These are phyloP conservation scores for Amaranthus tricolor DNA, from an alignment of 179 eudicot species.

Conservation along the genomic window DNA sequence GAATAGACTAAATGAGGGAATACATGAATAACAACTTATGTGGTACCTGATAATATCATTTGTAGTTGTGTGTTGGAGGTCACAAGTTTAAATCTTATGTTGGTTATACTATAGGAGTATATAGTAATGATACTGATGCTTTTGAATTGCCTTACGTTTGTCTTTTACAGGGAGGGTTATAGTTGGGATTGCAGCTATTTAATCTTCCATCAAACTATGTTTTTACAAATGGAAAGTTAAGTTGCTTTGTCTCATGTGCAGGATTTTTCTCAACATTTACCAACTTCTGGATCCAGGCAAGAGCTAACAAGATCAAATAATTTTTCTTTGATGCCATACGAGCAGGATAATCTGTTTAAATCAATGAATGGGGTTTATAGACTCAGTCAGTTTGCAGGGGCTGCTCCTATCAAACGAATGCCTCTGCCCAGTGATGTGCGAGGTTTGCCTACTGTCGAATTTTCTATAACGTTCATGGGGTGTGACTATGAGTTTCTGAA, in stretches of 20 bases:
- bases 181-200: not conserved
- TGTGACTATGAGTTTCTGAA: not conserved
- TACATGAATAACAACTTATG: not conserved
- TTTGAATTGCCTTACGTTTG: not conserved
- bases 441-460: conserved; percentile 34
- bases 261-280: conserved; percentile 45
- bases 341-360: conserved; percentile 12
- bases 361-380: conserved; percentile 27
- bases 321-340: conserved; percentile 13
- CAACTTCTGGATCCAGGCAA: conserved; percentile 35
- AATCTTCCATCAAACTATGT: not conserved
- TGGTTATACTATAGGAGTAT: not conserved
- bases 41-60: no score
- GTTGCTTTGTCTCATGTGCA: conserved; percentile 25
- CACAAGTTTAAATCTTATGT: no score
- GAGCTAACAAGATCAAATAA: conserved; percentile 34
- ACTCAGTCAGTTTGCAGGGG: conserved; percentile 27
- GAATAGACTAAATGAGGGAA: not conserved
- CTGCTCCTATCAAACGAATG: conserved; percentile 34
- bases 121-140: not conserved
- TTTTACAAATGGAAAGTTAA: not conserved
- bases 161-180: not conserved
- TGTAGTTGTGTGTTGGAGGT: no score
- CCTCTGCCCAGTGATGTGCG: conserved; percentile 39
- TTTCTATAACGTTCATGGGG: not conserved